Base-by-base conservation (phyloP, 108 stramenopile genomes). In the Fistulifera pelliculosa region DNA sequence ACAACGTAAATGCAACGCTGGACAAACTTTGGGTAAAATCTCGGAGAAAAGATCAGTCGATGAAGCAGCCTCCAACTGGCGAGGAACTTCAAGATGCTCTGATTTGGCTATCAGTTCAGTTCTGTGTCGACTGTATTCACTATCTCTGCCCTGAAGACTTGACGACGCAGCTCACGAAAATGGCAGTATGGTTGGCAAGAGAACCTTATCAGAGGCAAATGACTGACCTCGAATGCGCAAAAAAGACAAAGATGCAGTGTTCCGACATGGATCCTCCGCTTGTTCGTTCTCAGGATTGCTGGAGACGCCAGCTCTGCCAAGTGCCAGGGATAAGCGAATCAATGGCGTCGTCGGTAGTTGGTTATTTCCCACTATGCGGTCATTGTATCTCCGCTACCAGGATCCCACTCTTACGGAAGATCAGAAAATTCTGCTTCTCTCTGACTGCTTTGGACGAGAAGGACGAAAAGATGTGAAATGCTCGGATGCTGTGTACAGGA, bases 251-350 rank as follows among this genome's bases (percentile, higher is more conserved):
- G 44, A 48, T 47, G 38, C 49, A 35, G 26, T 28, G 18, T 1
- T 41, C 47, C 5, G 60, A 60, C 16, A 55, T 49, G 49, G 50
- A 62, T 5, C 38, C 66, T 4, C 45, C 40, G 4, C 16, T 27
- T 14, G 70, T 21, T 13, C 45, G 48, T 26, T 71, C 69, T 11
- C 50, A 52, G 19, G 74, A 76, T 47, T 52, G 47, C 11, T 81
- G 80, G 80, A n/a, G 68, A 4, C 75, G 80, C 18, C 75, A 76
- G 52, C 42, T 81, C 44, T 76, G 77, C 44, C 66, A 68, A 50
- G 18, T 81, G 0, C 73, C 69, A 1, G 38, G 73, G n/a, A 18
- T 81, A 14, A 73, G 71, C 24, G 64, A 60, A 38, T 39, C 22
- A 1, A 61, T 31, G 56, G 80, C 80, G 12, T 62, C 49, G 13